Evolutionary conservation across 805 yeast genomes (phyloP).

Genomic region (Nakazawaea wyomingensis): DNA sequence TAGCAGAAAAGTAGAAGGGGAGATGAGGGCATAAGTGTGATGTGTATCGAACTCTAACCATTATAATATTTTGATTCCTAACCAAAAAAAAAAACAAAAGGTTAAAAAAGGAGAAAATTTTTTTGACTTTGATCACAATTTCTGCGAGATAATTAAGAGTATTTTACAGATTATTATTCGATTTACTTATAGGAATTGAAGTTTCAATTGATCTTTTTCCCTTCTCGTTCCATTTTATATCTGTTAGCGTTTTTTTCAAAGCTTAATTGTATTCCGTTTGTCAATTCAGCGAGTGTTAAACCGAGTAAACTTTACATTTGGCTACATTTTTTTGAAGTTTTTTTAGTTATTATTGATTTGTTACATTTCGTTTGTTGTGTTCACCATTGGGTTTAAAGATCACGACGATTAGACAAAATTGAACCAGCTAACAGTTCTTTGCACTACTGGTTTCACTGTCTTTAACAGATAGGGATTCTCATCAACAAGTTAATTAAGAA

Average conservation of each 20-base stretch:
- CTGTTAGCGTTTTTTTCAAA: background rate
- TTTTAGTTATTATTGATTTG: background rate
- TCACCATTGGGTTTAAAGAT: background rate
- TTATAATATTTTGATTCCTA: no score
- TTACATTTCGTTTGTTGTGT: background rate
- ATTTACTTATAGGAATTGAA: background rate
- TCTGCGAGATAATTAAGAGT: no score
- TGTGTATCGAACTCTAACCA: no score
- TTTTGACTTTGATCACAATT: background rate
- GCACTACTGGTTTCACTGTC: no score
- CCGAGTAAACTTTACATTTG: background rate
- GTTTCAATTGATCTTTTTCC: background rate
- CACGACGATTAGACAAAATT: background rate
- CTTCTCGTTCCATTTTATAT: background rate
- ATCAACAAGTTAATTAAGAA: background rate
- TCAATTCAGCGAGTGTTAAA: background rate
- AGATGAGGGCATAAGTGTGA: background rate
- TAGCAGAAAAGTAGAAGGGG: no score
- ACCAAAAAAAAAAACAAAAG: no score
- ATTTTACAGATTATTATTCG: background rate
- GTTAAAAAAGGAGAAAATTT: background rate
- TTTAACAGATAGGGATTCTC: background rate
- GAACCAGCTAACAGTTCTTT: no score
- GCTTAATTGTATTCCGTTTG: background rate
- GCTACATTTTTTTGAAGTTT: background rate